A percentile compares a stretch with the other conserved stretches of the same genome.
phyloP scores from a whole-genome alignment of 305 asterid genomes.

The Ilex paraguariensis region DNA sequence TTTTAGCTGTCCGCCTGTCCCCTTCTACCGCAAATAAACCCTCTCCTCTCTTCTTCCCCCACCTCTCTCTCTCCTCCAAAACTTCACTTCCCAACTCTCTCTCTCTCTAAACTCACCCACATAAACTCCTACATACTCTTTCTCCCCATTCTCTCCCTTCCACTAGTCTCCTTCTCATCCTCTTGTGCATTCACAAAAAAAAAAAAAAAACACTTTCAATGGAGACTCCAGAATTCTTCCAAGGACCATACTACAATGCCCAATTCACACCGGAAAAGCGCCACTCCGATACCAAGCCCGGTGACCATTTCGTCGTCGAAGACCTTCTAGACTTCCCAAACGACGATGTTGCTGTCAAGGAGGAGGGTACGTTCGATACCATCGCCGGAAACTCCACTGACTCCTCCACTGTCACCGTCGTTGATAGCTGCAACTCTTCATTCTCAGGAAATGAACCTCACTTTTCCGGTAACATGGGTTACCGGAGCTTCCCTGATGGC shows the following conservation, averaged over 20 bases:
- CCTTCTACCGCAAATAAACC: background rate
- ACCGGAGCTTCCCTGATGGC: slow-evolving; percentile 34
- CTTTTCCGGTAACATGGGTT: slow-evolving; percentile 20
- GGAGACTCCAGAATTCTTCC: slow-evolving; percentile 20
- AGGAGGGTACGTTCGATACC: slow-evolving; percentile 11
- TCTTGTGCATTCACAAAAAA: background rate
- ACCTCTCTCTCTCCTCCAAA: slow-evolving; percentile 1
- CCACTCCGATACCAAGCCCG: slow-evolving; percentile 32
- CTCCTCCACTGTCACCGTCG: slow-evolving; percentile 31
- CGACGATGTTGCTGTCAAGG: slow-evolving; percentile 44
- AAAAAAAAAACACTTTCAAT: background rate
- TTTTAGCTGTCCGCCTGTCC: slow-evolving; percentile 3
- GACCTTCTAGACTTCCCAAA: slow-evolving; percentile 80
- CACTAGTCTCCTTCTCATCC: background rate
- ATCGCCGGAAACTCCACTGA: slow-evolving; percentile 24
- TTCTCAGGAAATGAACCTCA: slow-evolving; percentile 33
- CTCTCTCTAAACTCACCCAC: background rate
- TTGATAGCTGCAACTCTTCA: slow-evolving; percentile 49
- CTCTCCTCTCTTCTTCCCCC: background rate
- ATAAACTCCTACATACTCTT: background rate
- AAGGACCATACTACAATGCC: slow-evolving; percentile 27
- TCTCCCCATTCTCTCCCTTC: background rate
- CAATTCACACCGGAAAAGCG: slow-evolving; percentile 39
- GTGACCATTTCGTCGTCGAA: slow-evolving; percentile 57
- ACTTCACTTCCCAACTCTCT: background rate